Conservation (phyloP, 331 rosid genomes). For the Rhamnella rubrinervis region DNA sequence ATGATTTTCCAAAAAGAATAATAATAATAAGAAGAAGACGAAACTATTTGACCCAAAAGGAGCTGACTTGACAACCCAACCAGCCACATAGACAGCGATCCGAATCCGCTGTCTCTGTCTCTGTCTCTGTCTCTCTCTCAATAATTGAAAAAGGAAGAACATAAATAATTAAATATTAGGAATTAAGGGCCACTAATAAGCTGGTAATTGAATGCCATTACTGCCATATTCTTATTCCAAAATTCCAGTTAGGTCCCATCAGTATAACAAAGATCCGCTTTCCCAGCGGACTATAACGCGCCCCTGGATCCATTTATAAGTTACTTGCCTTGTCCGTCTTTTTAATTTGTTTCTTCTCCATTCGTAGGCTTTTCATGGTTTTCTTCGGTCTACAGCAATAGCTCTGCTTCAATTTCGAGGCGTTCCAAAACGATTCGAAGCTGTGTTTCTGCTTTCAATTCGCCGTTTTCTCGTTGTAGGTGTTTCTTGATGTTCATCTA, state of each 20-base stretch:
- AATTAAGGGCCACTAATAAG: no score
- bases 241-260: constrained; percentile 11
- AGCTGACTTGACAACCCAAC: no score
- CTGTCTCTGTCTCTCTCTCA: no score
- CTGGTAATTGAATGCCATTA: neutral
- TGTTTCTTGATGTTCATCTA: constrained; percentile 53
- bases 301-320: neutral
- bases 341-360: neutral
- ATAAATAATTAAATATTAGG: no score
- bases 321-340: neutral
- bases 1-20: no score
- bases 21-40: no score
- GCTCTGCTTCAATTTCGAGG: neutral
- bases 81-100: no score
- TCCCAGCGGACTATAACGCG: neutral
- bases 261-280: constrained; percentile 8
- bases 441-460: neutral
- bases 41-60: no score
- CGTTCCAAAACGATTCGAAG: neutral
- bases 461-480: neutral
- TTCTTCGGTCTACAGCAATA: neutral
- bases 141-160: no score
- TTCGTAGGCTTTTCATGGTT: neutral
- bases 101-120: no score
- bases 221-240: neutral